Conservation (phyloP, 106 monocot genomes). For the Apostasia ramifera region DNA sequence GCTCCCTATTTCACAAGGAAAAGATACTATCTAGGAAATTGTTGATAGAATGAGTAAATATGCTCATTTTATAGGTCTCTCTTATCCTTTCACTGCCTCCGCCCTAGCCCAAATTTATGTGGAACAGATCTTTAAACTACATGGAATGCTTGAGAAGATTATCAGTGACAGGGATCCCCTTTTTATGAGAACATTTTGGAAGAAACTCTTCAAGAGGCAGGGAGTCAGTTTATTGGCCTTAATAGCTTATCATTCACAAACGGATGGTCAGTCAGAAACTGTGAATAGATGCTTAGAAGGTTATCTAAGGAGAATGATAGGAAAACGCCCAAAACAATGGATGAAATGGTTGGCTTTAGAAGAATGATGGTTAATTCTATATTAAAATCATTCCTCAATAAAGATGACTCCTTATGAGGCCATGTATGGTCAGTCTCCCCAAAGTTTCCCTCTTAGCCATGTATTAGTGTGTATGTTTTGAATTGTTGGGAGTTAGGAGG, state of each 20-base stretch:
- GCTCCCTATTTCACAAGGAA: neutral
- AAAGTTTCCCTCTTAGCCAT: no score
- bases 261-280: neutral
- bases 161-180: no score
- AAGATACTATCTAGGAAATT: neutral
- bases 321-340: neutral
- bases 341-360: neutral
- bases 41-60: neutral
- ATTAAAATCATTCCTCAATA: neutral
- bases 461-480: no score
- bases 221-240: neutral
- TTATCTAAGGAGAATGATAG: neutral
- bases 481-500: no score
- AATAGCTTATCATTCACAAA: neutral
- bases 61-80: no score
- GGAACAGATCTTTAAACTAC: no score
- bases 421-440: slow-evolving; percentile 11
- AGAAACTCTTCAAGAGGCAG: no score
- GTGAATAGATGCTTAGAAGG: neutral
- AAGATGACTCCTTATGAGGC: slow-evolving; percentile 6
- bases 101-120: no score
- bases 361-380: neutral
- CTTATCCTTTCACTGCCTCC: no score
- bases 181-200: no score
- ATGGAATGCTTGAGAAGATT: no score